Evolutionary conservation across 2,329 filamentous ascomycete species (phyloP).

Genomic region (Calonectria hongkongensis): DNA sequence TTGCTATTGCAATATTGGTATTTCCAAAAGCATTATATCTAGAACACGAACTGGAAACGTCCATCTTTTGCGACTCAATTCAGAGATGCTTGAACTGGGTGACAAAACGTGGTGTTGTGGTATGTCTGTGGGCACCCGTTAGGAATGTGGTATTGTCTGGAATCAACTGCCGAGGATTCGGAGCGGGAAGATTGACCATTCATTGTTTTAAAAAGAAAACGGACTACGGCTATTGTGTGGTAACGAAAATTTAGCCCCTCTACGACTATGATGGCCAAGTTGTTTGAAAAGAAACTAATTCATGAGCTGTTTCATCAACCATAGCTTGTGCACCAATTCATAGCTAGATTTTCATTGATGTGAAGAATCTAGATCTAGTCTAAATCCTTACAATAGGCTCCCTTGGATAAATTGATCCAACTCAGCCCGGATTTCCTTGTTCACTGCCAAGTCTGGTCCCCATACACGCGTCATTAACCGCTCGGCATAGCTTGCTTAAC

Average conservation of each 20-base stretch:
- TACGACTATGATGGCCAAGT: background rate
- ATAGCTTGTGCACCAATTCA: background rate
- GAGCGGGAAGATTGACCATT: background rate
- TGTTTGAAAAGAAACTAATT: background rate
- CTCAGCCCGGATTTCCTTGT: too few species aligned
- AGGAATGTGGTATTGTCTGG: constrained; percentile 4
- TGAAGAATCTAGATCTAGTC: background rate
- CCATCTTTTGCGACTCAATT: background rate
- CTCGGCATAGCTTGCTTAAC: background rate
- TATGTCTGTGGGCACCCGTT: background rate
- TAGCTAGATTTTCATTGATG: background rate
- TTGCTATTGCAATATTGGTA: background rate
- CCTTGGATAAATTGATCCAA: background rate
- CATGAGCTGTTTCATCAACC: background rate
- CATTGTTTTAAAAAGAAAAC: background rate
- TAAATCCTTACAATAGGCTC: background rate
- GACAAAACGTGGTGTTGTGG: constrained; percentile 8
- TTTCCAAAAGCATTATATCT: background rate
- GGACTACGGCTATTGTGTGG: background rate
- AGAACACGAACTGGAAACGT: background rate
- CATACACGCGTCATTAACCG: background rate
- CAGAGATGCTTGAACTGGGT: background rate
- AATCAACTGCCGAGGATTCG: background rate
- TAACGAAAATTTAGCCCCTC: background rate
- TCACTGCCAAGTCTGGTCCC: background rate